These are phyloP conservation scores for Tuber indicum DNA, from an alignment of 495 filamentous ascomycete species.

Conservation along the genomic window DNA sequence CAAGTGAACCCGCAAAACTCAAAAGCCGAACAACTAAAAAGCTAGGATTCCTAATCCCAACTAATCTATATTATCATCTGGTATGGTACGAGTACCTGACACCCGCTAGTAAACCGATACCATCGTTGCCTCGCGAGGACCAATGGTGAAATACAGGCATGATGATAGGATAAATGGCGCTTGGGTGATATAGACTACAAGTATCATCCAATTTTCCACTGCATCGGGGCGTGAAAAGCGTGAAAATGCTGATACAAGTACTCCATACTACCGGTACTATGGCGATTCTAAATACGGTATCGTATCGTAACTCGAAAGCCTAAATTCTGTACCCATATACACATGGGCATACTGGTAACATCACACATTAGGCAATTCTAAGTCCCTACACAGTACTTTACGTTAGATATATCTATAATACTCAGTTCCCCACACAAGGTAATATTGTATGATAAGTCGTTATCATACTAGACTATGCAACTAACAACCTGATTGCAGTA, in stretches of 20 bases:
- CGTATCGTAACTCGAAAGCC: neutral
- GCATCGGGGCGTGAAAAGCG: neutral
- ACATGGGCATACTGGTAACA: neutral
- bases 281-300: neutral
- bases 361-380: neutral
- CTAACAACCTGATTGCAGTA: too few species aligned
- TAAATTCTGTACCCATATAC: neutral
- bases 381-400: neutral
- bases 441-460: neutral
- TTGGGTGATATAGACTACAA: neutral
- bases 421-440: neutral
- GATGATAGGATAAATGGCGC: neutral
- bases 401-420: neutral
- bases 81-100: neutral
- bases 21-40: neutral
- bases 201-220: neutral
- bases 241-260: neutral
- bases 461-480: neutral
- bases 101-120: neutral
- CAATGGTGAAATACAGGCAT: neutral
- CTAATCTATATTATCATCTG: neutral
- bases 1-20: slow-evolving; percentile 10
- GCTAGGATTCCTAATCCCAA: neutral
- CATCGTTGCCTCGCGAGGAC: neutral
- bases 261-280: neutral